These are phyloP conservation scores for Mallotus nudiflorus DNA, from an alignment of 345 rosid species.

Conservation along the genomic window DNA sequence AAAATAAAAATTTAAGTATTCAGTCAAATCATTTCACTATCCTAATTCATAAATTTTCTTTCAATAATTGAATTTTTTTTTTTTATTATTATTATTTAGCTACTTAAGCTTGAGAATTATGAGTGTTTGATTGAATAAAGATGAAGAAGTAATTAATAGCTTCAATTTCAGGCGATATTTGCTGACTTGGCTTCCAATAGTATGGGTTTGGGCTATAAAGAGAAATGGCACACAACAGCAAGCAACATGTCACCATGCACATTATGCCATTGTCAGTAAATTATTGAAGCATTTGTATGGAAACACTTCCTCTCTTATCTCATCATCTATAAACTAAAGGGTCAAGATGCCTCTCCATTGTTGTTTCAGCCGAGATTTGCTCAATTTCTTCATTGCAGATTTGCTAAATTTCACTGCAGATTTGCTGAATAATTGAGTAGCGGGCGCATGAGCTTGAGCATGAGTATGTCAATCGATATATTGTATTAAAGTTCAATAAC, in stretches of 20 bases:
- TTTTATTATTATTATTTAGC: too few relatives aligned
- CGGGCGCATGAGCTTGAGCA: too few relatives aligned
- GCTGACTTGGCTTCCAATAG: slow-evolving; percentile 12
- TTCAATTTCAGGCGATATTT: neutral
- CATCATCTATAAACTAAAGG: too few relatives aligned
- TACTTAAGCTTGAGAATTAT: neutral
- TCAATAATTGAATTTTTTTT: too few relatives aligned
- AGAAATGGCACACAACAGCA: too few relatives aligned
- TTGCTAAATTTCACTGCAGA: too few relatives aligned
- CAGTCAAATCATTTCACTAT: too few relatives aligned
- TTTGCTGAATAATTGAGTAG: too few relatives aligned
- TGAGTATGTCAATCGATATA: too few relatives aligned
- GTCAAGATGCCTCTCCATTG: slow-evolving; percentile 34
- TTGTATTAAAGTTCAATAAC: too few relatives aligned
- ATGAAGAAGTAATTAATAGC: neutral
- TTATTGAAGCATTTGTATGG: neutral
- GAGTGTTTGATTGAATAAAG: neutral
- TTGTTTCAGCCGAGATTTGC: neutral
- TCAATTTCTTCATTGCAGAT: too few relatives aligned
- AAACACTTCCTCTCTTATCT: neutral
- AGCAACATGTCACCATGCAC: slow-evolving; percentile 2
- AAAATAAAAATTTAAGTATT: neutral
- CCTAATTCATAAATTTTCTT: too few relatives aligned
- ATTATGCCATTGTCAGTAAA: neutral
- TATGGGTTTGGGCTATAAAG: slow-evolving; percentile 1